A percentile compares a stretch with the other conserved stretches of the same genome.
Evolutionary conservation across 805 yeast genomes (phyloP).

Genomic region (Saccharomycopsis oosterbeekiorum): DNA sequence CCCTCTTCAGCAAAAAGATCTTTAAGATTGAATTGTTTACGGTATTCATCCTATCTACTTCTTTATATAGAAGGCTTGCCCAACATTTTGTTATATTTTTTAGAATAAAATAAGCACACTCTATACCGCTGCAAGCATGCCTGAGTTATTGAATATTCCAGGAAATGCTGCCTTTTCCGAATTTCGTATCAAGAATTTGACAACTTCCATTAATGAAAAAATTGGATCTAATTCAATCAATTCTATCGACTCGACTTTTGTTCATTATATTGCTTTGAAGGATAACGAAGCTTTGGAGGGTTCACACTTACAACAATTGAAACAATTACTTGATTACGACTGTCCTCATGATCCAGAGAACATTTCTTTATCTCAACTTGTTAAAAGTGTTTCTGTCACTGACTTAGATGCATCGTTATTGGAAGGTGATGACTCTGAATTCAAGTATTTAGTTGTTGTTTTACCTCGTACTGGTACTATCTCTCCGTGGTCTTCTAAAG

Average conservation of each 20-base stretch:
- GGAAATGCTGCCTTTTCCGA: constrained; percentile 88
- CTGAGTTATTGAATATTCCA: constrained; percentile 36
- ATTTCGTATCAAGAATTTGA: constrained; percentile 70
- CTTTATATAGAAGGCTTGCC: background rate
- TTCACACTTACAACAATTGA: constrained; percentile 33
- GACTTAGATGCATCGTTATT: constrained; percentile 14
- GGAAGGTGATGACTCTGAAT: background rate
- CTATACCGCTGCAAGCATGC: background rate
- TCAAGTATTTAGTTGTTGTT: constrained; percentile 52
- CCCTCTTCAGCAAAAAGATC: background rate
- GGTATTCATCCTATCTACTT: background rate
- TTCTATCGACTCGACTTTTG: constrained; percentile 61
- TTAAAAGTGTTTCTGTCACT: constrained; percentile 25
- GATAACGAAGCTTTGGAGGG: constrained; percentile 30
- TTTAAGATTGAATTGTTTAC: background rate
- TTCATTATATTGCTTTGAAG: constrained; percentile 69
- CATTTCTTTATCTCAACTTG: constrained; percentile 32
- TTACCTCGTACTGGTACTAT: constrained; percentile 93
- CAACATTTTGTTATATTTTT: background rate
- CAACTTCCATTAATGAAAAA: constrained; percentile 55
- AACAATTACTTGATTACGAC: constrained; percentile 67
- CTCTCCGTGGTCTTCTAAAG: constrained; percentile 98
- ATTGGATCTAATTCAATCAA: constrained; percentile 48
- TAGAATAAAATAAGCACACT: too few species aligned
- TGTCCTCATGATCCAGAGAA: constrained; percentile 47